These are phyloP conservation scores for Fusarium sp. DNA, from an alignment of 2,329 filamentous ascomycete species.

Conservation along the genomic window DNA sequence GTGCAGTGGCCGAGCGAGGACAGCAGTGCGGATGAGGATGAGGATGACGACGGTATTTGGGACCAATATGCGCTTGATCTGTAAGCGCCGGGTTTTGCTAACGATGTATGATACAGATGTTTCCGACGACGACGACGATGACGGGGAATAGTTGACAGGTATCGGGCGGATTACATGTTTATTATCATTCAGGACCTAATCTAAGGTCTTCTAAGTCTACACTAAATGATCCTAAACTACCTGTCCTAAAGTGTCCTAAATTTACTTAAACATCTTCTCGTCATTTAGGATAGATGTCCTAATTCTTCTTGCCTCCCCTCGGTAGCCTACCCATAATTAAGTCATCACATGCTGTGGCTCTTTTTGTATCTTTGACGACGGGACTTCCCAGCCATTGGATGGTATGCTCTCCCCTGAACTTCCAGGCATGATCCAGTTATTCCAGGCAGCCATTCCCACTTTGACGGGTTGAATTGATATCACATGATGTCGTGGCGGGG, in stretches of 20 bases:
- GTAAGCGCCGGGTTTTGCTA: conserved; percentile 28
- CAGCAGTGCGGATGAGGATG: conserved; percentile 20
- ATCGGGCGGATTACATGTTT: background rate
- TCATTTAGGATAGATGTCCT: background rate
- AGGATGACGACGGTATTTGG: conserved; percentile 42
- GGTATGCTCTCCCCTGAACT: background rate
- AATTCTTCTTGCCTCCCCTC: background rate
- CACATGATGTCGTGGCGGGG: conserved; percentile 43
- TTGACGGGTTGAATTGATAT: background rate
- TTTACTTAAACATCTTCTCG: background rate
- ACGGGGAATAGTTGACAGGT: background rate
- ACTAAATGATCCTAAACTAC: background rate
- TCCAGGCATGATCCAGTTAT: background rate
- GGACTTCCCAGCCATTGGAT: background rate
- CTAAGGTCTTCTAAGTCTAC: background rate
- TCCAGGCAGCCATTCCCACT: conserved; percentile 32
- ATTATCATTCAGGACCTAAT: background rate
- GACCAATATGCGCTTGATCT: conserved; percentile 42
- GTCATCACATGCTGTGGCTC: background rate
- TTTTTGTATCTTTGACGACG: background rate
- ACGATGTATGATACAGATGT: conserved; percentile 19
- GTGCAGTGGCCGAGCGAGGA: conserved; percentile 19
- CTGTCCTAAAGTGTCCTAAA: background rate
- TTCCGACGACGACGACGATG: conserved; percentile 7
- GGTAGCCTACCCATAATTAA: background rate